Conservation (phyloP, 495 filamentous ascomycete genomes). For the Xylaria palmicola region DNA sequence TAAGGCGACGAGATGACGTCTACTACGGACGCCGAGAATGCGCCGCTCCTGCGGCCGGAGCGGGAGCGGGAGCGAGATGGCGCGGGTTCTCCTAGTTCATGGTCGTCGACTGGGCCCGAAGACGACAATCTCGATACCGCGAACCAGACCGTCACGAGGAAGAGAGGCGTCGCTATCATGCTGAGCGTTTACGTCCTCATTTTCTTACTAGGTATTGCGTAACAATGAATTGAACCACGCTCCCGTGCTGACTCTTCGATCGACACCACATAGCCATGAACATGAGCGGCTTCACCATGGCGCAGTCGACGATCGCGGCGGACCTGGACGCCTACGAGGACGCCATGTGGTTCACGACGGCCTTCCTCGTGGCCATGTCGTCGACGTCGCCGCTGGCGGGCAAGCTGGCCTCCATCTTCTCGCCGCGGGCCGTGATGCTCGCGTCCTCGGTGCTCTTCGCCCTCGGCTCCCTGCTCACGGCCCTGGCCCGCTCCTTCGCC, state of each 20-base stretch:
- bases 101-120: not conserved
- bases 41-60: slow-evolving; percentile 40
- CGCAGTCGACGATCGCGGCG: slow-evolving; percentile 67
- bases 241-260: not conserved
- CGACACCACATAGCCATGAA: slow-evolving; percentile 59
- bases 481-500: slow-evolving; percentile 52
- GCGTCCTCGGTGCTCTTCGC: slow-evolving; percentile 55
- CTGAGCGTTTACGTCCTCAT: slow-evolving; percentile 46
- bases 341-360: slow-evolving; percentile 72
- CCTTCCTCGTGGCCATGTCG: slow-evolving; percentile 70
- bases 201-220: slow-evolving; percentile 39
- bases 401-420: slow-evolving; percentile 66
- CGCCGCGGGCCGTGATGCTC: slow-evolving; percentile 59
- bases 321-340: slow-evolving; percentile 70
- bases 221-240: not conserved
- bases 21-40: slow-evolving; percentile 27
- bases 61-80: slow-evolving; percentile 23
- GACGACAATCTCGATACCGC: slow-evolving; percentile 25
- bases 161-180: slow-evolving; percentile 32
- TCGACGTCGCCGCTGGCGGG: slow-evolving; percentile 65
- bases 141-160: slow-evolving; percentile 27
- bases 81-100: not conserved
- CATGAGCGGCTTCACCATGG: slow-evolving; percentile 72
- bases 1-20: not conserved
- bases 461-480: slow-evolving; percentile 61